Conservation (phyloP, 2,329 filamentous ascomycete species). For the Metarhizium album region DNA sequence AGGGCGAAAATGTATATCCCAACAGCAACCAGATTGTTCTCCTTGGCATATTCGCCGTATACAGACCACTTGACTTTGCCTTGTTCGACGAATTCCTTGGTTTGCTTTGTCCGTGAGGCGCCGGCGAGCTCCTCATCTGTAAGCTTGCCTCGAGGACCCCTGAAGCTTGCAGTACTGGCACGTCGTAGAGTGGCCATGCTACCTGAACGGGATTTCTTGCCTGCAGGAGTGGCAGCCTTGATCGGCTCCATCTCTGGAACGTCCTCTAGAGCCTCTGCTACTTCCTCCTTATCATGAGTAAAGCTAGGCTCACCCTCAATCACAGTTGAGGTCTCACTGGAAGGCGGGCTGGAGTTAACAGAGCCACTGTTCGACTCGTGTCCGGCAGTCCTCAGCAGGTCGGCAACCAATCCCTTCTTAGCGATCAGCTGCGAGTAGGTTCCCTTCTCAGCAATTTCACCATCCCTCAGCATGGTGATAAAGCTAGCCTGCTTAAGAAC, state of each 20-base stretch:
- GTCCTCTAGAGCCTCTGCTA: constrained; percentile 69
- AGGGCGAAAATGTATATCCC: constrained; percentile 67
- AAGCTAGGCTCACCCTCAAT: constrained; percentile 37
- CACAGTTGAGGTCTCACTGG: constrained; percentile 47
- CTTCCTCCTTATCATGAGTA: constrained; percentile 50
- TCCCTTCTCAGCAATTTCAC: constrained; percentile 73
- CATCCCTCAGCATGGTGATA: constrained; percentile 75
- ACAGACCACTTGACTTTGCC: constrained; percentile 96
- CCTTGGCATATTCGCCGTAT: constrained; percentile 88
- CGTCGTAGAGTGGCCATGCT: constrained; percentile 77
- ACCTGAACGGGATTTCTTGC: constrained; percentile 47
- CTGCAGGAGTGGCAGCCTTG: constrained; percentile 37
- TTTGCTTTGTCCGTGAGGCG: constrained; percentile 67
- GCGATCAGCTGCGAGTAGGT: constrained; percentile 86
- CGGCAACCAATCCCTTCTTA: constrained; percentile 84
- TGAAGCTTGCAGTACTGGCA: constrained; percentile 86
- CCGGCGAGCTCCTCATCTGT: constrained; percentile 70
- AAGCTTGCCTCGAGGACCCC: constrained; percentile 71
- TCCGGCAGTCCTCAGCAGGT: constrained; percentile 68
- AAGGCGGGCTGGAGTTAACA: constrained; percentile 32
- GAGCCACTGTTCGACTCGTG: constrained; percentile 38
- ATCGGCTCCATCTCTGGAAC: constrained; percentile 70
- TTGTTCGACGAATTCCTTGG: constrained; percentile 82
- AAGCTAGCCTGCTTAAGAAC: constrained; percentile 84
- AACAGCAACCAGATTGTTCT: constrained; percentile 82